Conservation (phyloP, 441 rosid genomes). For the Erodium moschatum region DNA sequence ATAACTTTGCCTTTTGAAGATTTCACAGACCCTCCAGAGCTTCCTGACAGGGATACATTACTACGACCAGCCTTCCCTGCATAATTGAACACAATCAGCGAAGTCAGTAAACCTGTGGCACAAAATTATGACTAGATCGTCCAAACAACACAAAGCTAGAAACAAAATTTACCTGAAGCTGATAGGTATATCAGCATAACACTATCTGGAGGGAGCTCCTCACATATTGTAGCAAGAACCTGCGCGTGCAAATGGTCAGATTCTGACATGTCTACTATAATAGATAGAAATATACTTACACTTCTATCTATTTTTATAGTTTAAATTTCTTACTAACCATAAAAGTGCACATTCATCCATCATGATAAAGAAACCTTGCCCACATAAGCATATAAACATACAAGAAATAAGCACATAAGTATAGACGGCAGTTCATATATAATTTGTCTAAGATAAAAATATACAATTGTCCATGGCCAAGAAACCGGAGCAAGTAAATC, state of each 20-base stretch:
- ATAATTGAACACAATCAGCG: slow-evolving; percentile 19
- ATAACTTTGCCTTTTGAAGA: slow-evolving; percentile 50
- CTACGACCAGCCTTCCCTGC: slow-evolving; percentile 52
- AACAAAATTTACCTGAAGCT: slow-evolving; percentile 53
- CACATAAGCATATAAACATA: neutral
- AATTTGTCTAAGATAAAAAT: neutral
- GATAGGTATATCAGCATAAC: slow-evolving; percentile 71
- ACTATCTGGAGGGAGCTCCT: slow-evolving; percentile 78
- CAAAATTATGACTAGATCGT: neutral
- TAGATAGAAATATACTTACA: neutral
- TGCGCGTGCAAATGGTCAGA: slow-evolving; percentile 24
- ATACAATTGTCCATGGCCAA: neutral
- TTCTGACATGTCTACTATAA: neutral
- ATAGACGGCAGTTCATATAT: neutral
- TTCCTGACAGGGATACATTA: slow-evolving; percentile 34
- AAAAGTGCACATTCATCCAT: neutral
- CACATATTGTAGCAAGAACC: slow-evolving; percentile 84
- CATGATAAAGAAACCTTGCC: neutral
- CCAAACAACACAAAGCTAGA: slow-evolving; percentile 11
- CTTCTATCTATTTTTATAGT: neutral
- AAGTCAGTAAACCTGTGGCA: slow-evolving; percentile 18
- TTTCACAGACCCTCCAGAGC: slow-evolving; percentile 48
- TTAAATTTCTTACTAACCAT: neutral
- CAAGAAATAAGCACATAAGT: neutral
- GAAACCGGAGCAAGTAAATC: neutral